phyloP scores from a whole-genome alignment of 768 basidiomycete species.

The Coprinopsis marcescibilis region DNA sequence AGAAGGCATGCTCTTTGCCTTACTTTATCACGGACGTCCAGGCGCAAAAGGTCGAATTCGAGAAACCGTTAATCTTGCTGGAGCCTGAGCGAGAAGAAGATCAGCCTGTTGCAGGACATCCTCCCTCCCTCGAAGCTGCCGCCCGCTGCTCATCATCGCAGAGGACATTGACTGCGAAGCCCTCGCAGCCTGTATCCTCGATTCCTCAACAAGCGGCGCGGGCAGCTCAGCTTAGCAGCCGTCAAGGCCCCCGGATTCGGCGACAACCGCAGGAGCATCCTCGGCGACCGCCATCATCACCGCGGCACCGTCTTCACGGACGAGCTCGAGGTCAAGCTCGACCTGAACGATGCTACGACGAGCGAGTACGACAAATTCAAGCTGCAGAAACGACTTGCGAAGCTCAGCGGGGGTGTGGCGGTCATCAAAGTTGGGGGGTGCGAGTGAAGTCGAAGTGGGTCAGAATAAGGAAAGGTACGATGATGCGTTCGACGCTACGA shows the following conservation, averaged over 20 bases:
- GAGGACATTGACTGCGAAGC: too few relatives aligned
- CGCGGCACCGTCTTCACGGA: slow-evolving; percentile 97
- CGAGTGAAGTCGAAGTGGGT: too few relatives aligned
- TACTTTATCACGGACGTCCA: slow-evolving; percentile 99
- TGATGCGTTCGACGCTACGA: slow-evolving; percentile 95
- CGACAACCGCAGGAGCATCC: slow-evolving; percentile 97
- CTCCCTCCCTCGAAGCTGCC: slow-evolving; percentile 80
- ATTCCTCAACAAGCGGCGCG: too few relatives aligned
- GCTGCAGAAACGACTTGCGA: slow-evolving; percentile 91
- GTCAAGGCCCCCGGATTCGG: slow-evolving; percentile 99
- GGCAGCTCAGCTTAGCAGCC: too few relatives aligned
- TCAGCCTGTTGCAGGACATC: slow-evolving; percentile 90
- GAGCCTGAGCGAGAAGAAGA: slow-evolving; percentile 97
- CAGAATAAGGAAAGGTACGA: slow-evolving; percentile 99
- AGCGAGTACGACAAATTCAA: slow-evolving; percentile 92
- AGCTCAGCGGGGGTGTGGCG: slow-evolving; percentile 93
- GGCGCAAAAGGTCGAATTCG: slow-evolving; percentile 91
- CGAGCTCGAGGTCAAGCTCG: slow-evolving; percentile 95
- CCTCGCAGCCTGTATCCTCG: too few relatives aligned
- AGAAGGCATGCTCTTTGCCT: slow-evolving; percentile 98
- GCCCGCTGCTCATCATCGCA: slow-evolving; percentile 86
- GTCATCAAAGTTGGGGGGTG: slow-evolving; percentile 99
- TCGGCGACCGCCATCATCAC: slow-evolving; percentile 97
- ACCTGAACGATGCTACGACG: slow-evolving; percentile 78
- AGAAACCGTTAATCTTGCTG: slow-evolving; percentile 92